Conservation (phyloP, 2,329 filamentous ascomycete genomes). For the Aureobasidium leucospermi region DNA sequence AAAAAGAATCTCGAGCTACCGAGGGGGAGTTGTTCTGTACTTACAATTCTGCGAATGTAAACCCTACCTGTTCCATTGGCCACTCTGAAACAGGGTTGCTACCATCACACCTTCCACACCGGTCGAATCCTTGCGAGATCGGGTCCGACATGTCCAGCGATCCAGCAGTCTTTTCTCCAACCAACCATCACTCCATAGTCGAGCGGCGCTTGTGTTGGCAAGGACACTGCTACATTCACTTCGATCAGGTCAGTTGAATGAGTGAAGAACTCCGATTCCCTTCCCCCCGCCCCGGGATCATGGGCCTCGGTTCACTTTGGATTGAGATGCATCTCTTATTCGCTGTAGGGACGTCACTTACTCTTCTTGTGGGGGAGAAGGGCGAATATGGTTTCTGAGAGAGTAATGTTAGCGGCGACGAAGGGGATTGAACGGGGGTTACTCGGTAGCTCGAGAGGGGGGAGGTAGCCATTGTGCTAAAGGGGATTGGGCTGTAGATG, state of each 20-base stretch:
- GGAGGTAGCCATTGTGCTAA: not conserved
- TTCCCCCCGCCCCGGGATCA: too few relatives aligned
- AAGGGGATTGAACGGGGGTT: not conserved
- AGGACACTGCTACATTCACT: too few relatives aligned
- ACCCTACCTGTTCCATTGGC: not conserved
- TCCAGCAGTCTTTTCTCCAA: not conserved
- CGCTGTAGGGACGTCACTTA: not conserved
- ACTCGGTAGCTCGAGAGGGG: not conserved
- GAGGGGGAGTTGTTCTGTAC: not conserved
- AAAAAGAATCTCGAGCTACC: not conserved
- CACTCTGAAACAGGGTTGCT: not conserved
- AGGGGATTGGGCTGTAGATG: not conserved
- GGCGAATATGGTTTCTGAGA: not conserved
- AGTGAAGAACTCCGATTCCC: too few relatives aligned
- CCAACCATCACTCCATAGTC: too few relatives aligned
- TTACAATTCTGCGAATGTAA: not conserved
- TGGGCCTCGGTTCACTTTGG: too few relatives aligned
- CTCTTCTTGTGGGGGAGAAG: not conserved
- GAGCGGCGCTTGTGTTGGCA: too few relatives aligned
- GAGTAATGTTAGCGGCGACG: not conserved
- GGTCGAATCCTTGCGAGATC: not conserved
- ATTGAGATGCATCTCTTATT: too few relatives aligned
- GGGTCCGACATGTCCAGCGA: not conserved
- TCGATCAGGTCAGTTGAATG: too few relatives aligned
- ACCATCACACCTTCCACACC: not conserved